Percentiles rank a stretch among this genome's conserved stretches.
These are phyloP conservation scores for Ostreobium quekettii DNA, from an alignment of 139 green algal species.

Conservation along the genomic window DNA sequence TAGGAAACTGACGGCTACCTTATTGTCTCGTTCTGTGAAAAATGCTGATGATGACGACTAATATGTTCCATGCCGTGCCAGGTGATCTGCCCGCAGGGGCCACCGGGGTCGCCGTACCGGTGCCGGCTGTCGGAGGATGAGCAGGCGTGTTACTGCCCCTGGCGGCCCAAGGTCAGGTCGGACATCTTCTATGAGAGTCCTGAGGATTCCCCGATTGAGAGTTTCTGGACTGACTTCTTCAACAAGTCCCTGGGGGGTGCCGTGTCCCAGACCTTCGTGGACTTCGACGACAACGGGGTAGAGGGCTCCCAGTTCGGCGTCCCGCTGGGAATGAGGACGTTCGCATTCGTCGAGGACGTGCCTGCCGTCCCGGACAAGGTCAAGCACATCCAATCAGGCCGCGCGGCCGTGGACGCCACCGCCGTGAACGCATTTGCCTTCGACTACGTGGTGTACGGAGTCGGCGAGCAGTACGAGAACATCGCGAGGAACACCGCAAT, in stretches of 20 bases:
- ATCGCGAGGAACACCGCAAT: neutral
- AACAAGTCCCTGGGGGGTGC: neutral
- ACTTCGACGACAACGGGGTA: neutral
- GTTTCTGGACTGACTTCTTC: conserved; percentile 12
- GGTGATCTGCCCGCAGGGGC: conserved; percentile 1
- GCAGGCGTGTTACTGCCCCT: conserved; percentile 3
- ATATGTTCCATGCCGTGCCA: too few species aligned
- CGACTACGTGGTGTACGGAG: neutral
- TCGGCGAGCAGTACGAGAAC: neutral
- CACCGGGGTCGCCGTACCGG: neutral
- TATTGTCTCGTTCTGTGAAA: too few species aligned
- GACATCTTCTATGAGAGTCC: conserved; percentile 10
- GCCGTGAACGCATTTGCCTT: neutral
- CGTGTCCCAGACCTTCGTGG: conserved; percentile 1
- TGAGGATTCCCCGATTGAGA: neutral
- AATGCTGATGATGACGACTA: too few species aligned
- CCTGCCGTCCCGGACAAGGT: neutral
- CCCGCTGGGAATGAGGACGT: neutral
- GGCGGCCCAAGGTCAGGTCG: neutral
- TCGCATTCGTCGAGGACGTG: neutral
- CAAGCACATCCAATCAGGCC: conserved; percentile 4
- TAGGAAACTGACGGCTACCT: too few species aligned
- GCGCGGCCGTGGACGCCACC: neutral
- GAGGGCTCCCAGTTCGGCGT: neutral
- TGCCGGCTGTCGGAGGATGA: neutral